Conservation (phyloP, 345 rosid species). For the Eucalyptus cloeziana region DNA sequence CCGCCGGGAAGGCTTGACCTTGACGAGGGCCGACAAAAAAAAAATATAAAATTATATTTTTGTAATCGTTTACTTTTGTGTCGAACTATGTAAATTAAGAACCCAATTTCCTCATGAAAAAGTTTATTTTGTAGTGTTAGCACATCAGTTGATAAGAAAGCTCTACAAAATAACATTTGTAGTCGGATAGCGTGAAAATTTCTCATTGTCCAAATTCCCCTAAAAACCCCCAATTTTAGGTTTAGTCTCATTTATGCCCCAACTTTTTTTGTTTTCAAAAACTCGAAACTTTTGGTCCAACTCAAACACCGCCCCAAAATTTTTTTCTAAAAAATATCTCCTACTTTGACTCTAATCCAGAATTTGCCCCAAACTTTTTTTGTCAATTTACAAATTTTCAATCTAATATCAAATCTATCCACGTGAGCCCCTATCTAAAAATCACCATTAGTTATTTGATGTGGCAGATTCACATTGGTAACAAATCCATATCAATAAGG, state of each 20-base stretch:
- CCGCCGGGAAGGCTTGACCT: accelerated
- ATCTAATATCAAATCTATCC: not conserved
- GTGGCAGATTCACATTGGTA: not conserved
- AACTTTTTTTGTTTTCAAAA: not conserved
- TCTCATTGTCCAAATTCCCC: not conserved
- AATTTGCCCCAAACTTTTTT: not conserved
- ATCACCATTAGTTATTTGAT: not conserved
- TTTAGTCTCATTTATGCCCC: not conserved
- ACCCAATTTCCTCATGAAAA: not conserved
- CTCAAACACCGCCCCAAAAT: not conserved
- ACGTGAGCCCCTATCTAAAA: not conserved
- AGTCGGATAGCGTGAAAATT: not conserved
- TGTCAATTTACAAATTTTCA: not conserved
- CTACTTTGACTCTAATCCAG: not conserved
- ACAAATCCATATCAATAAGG: not conserved
- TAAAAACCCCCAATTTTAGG: not conserved
- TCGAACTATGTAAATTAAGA: not conserved
- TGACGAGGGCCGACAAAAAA: accelerated
- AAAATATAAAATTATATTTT: not conserved
- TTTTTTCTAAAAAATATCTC: not conserved
- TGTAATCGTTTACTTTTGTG: not conserved
- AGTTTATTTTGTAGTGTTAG: not conserved
- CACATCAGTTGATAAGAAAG: not conserved
- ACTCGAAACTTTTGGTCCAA: not conserved
- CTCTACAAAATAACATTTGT: not conserved